Evolutionary conservation across 2,329 filamentous ascomycete species (phyloP).

Genomic region (Clonostachys solani): DNA sequence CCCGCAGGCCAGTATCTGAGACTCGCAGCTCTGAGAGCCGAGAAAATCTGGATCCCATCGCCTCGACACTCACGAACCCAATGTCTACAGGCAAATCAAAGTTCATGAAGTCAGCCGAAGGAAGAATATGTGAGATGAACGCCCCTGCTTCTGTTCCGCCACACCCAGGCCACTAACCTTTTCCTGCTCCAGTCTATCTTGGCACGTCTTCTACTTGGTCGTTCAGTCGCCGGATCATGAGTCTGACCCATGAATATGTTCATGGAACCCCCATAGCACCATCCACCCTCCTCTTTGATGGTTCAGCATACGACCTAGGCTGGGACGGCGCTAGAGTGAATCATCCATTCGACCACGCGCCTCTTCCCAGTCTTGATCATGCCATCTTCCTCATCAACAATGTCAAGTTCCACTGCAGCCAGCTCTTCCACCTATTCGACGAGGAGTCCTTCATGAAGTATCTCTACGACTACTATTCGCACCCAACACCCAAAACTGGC

Average conservation of each 20-base stretch:
- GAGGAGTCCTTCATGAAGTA: conserved; percentile 42
- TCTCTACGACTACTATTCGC: conserved; percentile 17
- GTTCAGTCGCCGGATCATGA: conserved; percentile 44
- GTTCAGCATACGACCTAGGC: conserved; percentile 42
- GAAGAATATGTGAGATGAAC: too few species aligned
- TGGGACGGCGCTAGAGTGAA: conserved; percentile 28
- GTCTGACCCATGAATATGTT: conserved; percentile 40
- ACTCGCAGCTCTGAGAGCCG: too few species aligned
- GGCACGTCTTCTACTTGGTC: conserved; percentile 55
- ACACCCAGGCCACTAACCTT: too few species aligned
- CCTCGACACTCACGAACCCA: too few species aligned
- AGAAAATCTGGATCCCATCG: too few species aligned
- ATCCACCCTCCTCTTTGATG: conserved; percentile 42
- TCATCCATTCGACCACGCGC: background rate
- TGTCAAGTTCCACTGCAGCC: conserved; percentile 51
- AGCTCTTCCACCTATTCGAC: conserved; percentile 50
- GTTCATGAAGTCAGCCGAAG: too few species aligned
- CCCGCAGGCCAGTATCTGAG: too few species aligned
- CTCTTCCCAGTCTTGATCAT: conserved; percentile 45
- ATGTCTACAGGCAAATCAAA: too few species aligned
- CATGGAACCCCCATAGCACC: conserved; percentile 34
- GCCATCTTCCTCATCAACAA: conserved; percentile 48
- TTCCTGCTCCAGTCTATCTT: conserved; percentile 34
- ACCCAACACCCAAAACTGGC: background rate
- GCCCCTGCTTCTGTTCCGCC: too few species aligned